Conservation (phyloP, 345 rosid genomes). For the Ceriops zippeliana region DNA sequence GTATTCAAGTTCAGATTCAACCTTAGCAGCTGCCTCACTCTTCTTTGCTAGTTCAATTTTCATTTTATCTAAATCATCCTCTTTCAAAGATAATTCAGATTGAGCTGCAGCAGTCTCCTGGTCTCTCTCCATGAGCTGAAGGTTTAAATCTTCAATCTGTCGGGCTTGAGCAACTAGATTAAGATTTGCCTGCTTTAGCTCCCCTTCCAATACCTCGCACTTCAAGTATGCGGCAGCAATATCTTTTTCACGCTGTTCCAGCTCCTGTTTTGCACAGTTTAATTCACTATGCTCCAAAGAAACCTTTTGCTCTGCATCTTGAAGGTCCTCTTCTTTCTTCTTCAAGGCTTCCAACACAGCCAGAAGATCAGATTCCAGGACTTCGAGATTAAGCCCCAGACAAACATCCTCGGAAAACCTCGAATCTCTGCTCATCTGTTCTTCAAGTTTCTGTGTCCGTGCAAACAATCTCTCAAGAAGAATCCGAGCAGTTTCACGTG, state of each 20-base stretch:
- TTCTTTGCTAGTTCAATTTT: constrained; percentile 41
- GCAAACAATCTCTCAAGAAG: constrained; percentile 68
- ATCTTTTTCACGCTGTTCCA: constrained; percentile 46
- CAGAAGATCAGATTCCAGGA: constrained; percentile 62
- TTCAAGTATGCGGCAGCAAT: constrained; percentile 45
- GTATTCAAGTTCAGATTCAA: constrained; percentile 40
- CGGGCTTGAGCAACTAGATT: constrained; percentile 62
- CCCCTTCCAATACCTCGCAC: constrained; percentile 55
- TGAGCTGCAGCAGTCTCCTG: constrained; percentile 41
- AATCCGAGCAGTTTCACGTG: constrained; percentile 45
- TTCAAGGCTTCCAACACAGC: constrained; percentile 60
- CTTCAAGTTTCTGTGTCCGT: constrained; percentile 59
- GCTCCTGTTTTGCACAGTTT: constrained; percentile 47
- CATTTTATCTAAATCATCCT: constrained; percentile 52
- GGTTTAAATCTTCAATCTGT: constrained; percentile 61
- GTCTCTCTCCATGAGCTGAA: constrained; percentile 50
- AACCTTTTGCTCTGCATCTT: constrained; percentile 51
- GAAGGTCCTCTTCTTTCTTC: constrained; percentile 65
- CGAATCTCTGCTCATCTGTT: constrained; percentile 39
- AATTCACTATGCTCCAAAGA: constrained; percentile 51
- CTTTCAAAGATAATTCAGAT: constrained; percentile 45
- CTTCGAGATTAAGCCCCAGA: constrained; percentile 36
- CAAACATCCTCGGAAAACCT: constrained; percentile 24
- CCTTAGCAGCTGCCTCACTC: constrained; percentile 44
- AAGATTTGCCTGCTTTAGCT: constrained; percentile 50